Evolutionary conservation across 2,329 filamentous ascomycete species (phyloP).

Genomic region (Drechmeria coniospora): DNA sequence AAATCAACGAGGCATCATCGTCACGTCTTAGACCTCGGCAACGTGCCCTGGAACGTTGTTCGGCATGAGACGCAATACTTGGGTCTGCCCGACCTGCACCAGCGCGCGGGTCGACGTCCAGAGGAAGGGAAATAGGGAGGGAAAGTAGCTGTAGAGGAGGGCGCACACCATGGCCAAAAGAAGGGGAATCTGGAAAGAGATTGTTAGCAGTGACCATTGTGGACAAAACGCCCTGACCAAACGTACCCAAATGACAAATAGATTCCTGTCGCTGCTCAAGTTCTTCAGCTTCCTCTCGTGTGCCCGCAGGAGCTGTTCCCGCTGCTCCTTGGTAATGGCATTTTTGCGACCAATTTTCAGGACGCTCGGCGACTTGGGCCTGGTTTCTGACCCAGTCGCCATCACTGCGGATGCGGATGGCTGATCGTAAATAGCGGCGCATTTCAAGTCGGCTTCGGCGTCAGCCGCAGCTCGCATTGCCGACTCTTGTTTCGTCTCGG

Average conservation of each 20-base stretch:
- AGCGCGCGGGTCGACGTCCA: slow-evolving; percentile 19
- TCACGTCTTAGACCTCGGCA: slow-evolving; percentile 11
- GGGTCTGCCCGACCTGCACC: slow-evolving; percentile 11
- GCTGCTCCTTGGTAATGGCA: slow-evolving; percentile 48
- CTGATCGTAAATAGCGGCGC: slow-evolving; percentile 35
- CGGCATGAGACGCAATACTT: slow-evolving; percentile 10
- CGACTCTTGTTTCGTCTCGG: slow-evolving; percentile 42
- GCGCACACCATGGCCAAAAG: slow-evolving; percentile 31
- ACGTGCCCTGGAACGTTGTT: slow-evolving; percentile 10
- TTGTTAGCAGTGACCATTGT: slow-evolving; percentile 10
- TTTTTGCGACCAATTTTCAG: slow-evolving; percentile 48
- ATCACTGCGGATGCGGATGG: slow-evolving; percentile 7
- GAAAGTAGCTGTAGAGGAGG: slow-evolving; percentile 35
- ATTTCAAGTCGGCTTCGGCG: slow-evolving; percentile 42
- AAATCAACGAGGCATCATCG: slow-evolving; percentile 7
- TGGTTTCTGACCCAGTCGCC: slow-evolving; percentile 19
- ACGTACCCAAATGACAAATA: slow-evolving; percentile 55
- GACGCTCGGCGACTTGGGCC: slow-evolving; percentile 25
- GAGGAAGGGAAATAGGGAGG: slow-evolving; percentile 25
- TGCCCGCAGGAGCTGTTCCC: slow-evolving; percentile 44
- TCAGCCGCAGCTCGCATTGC: slow-evolving; percentile 42
- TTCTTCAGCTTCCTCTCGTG: slow-evolving; percentile 49
- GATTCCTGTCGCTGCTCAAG: slow-evolving; percentile 46
- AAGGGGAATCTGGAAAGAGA: slow-evolving; percentile 29
- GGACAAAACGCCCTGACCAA: neutral